phyloP scores from a whole-genome alignment of 2,329 filamentous ascomycete genomes.

The Phialophora expanda region DNA sequence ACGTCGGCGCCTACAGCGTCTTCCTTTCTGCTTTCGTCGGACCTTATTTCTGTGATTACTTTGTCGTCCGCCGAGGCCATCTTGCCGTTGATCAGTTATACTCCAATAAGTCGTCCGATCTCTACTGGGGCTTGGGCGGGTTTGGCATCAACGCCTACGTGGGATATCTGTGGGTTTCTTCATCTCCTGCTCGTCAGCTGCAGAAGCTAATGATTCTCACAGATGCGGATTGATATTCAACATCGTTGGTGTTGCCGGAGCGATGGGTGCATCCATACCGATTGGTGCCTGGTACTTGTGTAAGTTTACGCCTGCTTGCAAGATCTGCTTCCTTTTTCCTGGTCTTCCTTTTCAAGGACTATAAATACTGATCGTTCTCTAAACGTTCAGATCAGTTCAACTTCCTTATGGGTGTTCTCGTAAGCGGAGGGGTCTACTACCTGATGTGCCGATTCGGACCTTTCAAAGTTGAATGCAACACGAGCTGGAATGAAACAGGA shows the following conservation, averaged over 20 bases:
- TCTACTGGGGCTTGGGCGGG: conserved; percentile 72
- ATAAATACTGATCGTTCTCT: too few relatives aligned
- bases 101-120: conserved; percentile 64
- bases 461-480: conserved; percentile 46
- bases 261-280: conserved; percentile 61
- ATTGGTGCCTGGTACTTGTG: conserved; percentile 20
- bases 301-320: conserved; percentile 3
- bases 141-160: conserved; percentile 76
- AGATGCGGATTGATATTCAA: conserved; percentile 82
- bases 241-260: conserved; percentile 86
- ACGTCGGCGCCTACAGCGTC: conserved; percentile 87
- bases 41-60: conserved; percentile 89
- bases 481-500: conserved; percentile 15
- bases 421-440: conserved; percentile 72
- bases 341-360: neutral
- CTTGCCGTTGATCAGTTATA: conserved; percentile 79
- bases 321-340: neutral
- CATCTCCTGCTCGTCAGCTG: conserved; percentile 10
- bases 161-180: conserved; percentile 49
- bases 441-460: conserved; percentile 70
- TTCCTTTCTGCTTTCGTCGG: conserved; percentile 93
- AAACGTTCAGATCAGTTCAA: conserved; percentile 69
- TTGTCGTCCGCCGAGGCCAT: conserved; percentile 80
- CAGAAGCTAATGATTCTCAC: conserved; percentile 46
- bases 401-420: conserved; percentile 82